These are phyloP conservation scores for Typha latifolia DNA, from an alignment of 176 grass and related monocot genomes.

Conservation along the genomic window DNA sequence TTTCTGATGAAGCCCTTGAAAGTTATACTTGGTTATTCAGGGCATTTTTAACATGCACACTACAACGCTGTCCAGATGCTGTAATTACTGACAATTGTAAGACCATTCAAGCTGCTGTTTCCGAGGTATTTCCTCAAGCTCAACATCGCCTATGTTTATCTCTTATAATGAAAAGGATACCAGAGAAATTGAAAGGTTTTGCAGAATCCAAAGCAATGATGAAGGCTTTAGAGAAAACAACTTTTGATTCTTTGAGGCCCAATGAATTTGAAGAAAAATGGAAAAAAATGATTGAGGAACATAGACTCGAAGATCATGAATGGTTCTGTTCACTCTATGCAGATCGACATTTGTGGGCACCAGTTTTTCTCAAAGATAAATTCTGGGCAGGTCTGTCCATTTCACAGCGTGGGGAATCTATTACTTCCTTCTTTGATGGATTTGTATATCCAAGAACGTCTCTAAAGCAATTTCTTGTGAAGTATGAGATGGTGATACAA, in stretches of 20 bases:
- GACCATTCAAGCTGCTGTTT: constrained; percentile 56
- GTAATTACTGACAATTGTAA: constrained; percentile 80
- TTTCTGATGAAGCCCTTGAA: constrained; percentile 64
- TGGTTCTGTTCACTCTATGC: constrained; percentile 76
- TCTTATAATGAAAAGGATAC: constrained; percentile 69
- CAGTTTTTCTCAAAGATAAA: constrained; percentile 67
- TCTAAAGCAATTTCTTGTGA: constrained; percentile 85
- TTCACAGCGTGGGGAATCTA: constrained; percentile 45
- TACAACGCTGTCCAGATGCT: constrained; percentile 32
- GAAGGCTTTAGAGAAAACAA: constrained; percentile 53
- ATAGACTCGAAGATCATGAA: constrained; percentile 68
- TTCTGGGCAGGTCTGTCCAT: constrained; percentile 89
- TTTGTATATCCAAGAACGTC: constrained; percentile 90
- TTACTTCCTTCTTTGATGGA: constrained; percentile 80
- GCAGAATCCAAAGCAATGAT: constrained; percentile 77
- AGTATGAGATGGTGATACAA: constrained; percentile 78
- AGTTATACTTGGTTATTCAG: constrained; percentile 90
- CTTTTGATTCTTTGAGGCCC: constrained; percentile 53
- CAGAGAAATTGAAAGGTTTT: constrained; percentile 66
- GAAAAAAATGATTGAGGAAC: constrained; percentile 57
- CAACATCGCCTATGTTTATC: constrained; percentile 67
- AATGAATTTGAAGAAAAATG: constrained; percentile 70
- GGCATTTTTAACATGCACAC: constrained; percentile 69
- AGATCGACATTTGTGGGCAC: constrained; percentile 65
- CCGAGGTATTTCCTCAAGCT: constrained; percentile 51